Evolutionary conservation across 177 flowering plant species (phyloP).

Genomic region (Telopea speciosissima): DNA sequence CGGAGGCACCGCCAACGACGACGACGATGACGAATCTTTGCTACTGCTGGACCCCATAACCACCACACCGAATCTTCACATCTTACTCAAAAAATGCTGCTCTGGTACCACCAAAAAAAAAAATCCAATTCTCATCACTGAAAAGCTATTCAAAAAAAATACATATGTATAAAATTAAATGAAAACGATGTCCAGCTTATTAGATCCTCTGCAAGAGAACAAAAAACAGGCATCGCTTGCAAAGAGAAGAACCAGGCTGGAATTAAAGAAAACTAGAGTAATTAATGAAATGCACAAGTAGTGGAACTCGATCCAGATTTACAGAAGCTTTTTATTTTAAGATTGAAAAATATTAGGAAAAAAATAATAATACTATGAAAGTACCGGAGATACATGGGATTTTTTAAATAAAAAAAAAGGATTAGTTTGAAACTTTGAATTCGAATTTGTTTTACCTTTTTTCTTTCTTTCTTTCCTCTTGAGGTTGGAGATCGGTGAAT

Average conservation of each 20-base stretch:
- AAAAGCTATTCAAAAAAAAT: not conserved
- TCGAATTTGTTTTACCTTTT: not conserved
- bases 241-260: not conserved
- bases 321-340: no score
- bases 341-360: not conserved
- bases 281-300: not conserved
- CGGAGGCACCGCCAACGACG: conserved; percentile 18
- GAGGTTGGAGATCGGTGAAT: not conserved
- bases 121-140: not conserved
- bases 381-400: not conserved
- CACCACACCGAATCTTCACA: not conserved
- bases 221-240: not conserved
- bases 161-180: not conserved
- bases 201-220: not conserved
- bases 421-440: not conserved
- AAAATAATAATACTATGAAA: not conserved
- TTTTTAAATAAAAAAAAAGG: not conserved
- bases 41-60: conserved; percentile 63
- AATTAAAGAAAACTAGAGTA: not conserved
- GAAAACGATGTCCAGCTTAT: not conserved
- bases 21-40: conserved; percentile 31
- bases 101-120: not conserved
- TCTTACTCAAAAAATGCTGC: conserved; percentile 2
- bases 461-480: not conserved
- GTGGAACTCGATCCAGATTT: conserved; percentile 1